Percentiles rank a stretch among this genome's conserved stretches.
These are phyloP conservation scores for Neltuma alba DNA, from an alignment of 306 rosid species.

Conservation along the genomic window DNA sequence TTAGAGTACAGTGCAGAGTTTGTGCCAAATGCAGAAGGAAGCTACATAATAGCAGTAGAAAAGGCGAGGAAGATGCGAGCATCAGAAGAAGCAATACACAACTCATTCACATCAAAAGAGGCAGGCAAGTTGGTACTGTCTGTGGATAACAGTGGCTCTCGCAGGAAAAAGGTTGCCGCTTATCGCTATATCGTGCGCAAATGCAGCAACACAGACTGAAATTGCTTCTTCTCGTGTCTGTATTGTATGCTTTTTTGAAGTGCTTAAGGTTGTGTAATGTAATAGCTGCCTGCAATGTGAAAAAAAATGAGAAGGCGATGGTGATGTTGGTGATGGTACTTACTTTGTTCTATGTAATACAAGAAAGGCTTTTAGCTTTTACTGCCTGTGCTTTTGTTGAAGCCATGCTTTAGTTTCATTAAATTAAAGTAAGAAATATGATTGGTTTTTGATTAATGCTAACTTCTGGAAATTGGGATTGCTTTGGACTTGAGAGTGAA, in stretches of 20 bases:
- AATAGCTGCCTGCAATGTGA: background rate
- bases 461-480: background rate
- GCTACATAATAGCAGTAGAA: constrained; percentile 84
- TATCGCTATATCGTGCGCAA: constrained; percentile 88
- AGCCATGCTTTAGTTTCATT: background rate
- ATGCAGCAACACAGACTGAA: constrained; percentile 9
- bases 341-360: background rate
- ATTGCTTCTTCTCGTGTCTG: background rate
- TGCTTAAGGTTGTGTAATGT: background rate
- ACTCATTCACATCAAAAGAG: constrained; percentile 75
- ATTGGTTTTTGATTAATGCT: background rate
- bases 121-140: constrained; percentile 88
- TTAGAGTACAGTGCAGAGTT: constrained; percentile 94
- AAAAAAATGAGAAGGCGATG: background rate
- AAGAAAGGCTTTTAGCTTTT: background rate
- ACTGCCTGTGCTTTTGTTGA: background rate
- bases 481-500: background rate
- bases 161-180: constrained; percentile 86
- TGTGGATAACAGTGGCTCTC: constrained; percentile 80
- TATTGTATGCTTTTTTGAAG: background rate
- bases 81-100: constrained; percentile 81
- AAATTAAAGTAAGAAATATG: background rate
- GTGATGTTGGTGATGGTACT: background rate
- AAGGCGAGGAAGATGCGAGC: constrained; percentile 65
- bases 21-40: constrained; percentile 70